A percentile compares a stretch with the other conserved stretches of the same genome.
Conservation (phyloP, 257 asterid genomes). For the Scutellaria galericulata region DNA sequence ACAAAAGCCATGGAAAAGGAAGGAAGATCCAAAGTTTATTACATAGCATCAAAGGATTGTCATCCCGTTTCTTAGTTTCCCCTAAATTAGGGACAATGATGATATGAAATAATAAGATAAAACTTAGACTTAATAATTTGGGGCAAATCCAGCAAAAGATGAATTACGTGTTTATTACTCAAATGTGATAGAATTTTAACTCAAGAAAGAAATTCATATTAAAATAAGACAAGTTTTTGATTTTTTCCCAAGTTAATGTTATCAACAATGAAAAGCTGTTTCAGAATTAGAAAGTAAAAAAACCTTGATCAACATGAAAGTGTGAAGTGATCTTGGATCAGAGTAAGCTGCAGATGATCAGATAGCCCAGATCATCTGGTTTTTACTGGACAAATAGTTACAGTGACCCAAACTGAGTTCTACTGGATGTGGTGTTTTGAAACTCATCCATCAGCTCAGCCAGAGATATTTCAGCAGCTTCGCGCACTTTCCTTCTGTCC, state of each 20-base stretch:
- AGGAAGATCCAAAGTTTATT: neutral
- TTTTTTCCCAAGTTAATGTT: no score
- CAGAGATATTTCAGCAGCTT: slow-evolving; percentile 59
- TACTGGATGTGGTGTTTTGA: slow-evolving; percentile 35
- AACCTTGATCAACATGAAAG: slow-evolving; percentile 15
- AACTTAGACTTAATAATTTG: slow-evolving; percentile 1
- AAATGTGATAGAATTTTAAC: neutral
- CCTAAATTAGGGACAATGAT: slow-evolving; percentile 2
- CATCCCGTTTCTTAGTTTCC: neutral
- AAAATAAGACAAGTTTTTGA: neutral
- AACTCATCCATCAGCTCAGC: slow-evolving; percentile 49
- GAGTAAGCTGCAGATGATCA: slow-evolving; percentile 22
- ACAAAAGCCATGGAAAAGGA: neutral
- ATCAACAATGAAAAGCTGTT: slow-evolving; percentile 11
- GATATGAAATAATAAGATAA: slow-evolving; percentile 1
- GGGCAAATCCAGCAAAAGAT: neutral
- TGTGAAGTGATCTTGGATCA: neutral
- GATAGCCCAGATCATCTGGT: slow-evolving; percentile 16
- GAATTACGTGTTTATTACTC: neutral
- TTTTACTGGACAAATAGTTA: neutral
- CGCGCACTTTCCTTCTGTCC: slow-evolving; percentile 64
- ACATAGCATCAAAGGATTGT: neutral
- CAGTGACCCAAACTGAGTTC: slow-evolving; percentile 24
- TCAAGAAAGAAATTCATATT: neutral
- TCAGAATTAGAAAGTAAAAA: slow-evolving; percentile 10